Evolutionary conservation across 2,329 filamentous ascomycete species (phyloP), one percentile per base, ranked within the genome.

Genomic region (Stagonosporopsis cucurbitacearum): DNA sequence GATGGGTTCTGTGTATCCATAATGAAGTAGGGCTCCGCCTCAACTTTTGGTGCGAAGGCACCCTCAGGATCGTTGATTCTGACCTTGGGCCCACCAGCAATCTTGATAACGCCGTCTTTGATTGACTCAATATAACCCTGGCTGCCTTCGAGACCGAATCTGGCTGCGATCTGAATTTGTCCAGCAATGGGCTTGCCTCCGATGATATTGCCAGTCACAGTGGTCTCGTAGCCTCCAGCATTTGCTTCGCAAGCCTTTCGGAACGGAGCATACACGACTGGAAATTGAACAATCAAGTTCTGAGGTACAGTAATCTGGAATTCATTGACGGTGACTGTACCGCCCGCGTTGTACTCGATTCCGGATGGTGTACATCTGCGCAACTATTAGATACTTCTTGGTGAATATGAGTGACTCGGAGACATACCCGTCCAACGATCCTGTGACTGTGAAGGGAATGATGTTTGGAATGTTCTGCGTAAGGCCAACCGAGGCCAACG

Each of bases 241-340:
- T 59, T 64, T 22, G 63, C 69, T 6, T 30, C 45, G 47, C 69
- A 71, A 20, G 76, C 62, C 11, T 73, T 56, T 4, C 56, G 61
- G 39, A 75, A 82, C 0, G 80, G 78, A 23, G 81, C 73, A 59
- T 75, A 81, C 12, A 77, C 75, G 3, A 76, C 78, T 0, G 80
- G 81, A 36, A 83, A 82, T 45, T 81, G 76, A 3, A 81, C 79
- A 8, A 81, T 75, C 22, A 82, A 59, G 56, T 83, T 83, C 65
- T 81, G 75, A 3, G 81, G 81, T 2, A 83, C 78, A 9, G 66
- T 73, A 41, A 83, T 76, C 15, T 62, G 71, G 60, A 77, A 80
- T 0, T 79, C 79, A 42, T 80, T 80, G 45, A 83, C 76, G 0
- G 66, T 66, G 15, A 83, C 77, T 13, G 69, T 69, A 8, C 81